Conservation (phyloP, 2,329 filamentous ascomycete genomes). For the Epicoccum sorghinum region DNA sequence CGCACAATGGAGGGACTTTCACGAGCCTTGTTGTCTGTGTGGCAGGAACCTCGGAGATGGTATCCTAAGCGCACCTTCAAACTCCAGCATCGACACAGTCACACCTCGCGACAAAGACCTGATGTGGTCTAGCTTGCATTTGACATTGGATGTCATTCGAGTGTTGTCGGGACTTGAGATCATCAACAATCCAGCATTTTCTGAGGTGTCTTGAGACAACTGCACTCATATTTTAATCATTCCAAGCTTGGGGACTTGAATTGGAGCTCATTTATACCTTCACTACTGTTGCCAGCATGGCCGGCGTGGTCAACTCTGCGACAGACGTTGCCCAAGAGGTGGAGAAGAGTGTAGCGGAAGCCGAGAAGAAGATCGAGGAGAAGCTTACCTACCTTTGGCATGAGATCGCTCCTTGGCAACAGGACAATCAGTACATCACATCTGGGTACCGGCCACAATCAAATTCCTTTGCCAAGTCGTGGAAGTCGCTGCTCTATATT, state of each 20-base stretch:
- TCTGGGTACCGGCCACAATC: conserved; percentile 69
- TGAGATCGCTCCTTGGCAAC: conserved; percentile 53
- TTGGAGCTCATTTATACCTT: not conserved
- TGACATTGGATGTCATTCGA: conserved; percentile 3
- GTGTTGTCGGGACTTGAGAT: not conserved
- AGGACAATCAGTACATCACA: conserved; percentile 73
- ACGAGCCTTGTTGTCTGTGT: not conserved
- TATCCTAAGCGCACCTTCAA: not conserved
- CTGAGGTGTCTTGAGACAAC: not conserved
- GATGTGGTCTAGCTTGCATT: conserved; percentile 16
- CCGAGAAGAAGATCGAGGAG: conserved; percentile 46
- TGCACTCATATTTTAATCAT: not conserved
- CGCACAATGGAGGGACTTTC: not conserved
- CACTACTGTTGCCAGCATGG: conserved; percentile 21
- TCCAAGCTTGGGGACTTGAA: no score
- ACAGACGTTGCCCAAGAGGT: conserved; percentile 23
- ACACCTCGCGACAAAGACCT: conserved; percentile 20
- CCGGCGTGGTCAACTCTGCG: conserved; percentile 27
- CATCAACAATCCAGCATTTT: not conserved
- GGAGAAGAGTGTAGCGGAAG: conserved; percentile 11
- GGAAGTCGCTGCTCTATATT: conserved; percentile 64
- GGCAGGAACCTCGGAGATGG: not conserved
- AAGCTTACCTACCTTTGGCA: conserved; percentile 56
- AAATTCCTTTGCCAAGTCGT: conserved; percentile 64
- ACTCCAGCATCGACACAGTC: not conserved